Percentiles rank a stretch among this genome's conserved stretches.
These are phyloP conservation scores for Diaporthe velutina DNA, from an alignment of 2,329 filamentous ascomycete species.

Conservation along the genomic window DNA sequence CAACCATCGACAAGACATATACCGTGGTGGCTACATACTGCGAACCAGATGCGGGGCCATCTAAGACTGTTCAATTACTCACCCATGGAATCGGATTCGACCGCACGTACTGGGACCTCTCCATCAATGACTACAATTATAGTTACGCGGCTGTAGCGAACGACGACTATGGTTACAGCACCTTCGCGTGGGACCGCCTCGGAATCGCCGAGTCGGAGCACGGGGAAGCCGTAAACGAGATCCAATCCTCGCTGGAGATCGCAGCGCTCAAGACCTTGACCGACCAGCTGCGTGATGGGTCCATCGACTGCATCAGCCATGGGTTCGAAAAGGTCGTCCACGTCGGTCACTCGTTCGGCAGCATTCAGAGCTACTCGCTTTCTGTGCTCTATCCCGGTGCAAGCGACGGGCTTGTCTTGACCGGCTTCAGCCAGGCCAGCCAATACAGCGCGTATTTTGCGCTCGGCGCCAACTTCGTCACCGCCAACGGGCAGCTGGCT, in stretches of 20 bases:
- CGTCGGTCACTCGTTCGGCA: conserved; percentile 75
- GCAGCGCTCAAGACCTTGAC: conserved; percentile 34
- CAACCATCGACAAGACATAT: conserved; percentile 65
- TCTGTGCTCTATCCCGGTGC: conserved; percentile 64
- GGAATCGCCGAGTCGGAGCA: conserved; percentile 33
- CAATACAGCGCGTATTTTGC: conserved; percentile 59
- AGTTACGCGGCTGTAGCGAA: conserved; percentile 27
- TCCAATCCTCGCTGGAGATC: conserved; percentile 36
- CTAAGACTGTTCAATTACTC: conserved; percentile 59
- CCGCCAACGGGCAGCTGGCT: conserved; percentile 51
- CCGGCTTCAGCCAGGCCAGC: conserved; percentile 67
- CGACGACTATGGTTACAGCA: conserved; percentile 35
- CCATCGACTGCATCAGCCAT: neutral
- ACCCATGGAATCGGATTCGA: conserved; percentile 69
- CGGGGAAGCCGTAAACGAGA: conserved; percentile 36
- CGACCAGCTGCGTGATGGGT: conserved; percentile 27
- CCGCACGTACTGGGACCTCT: conserved; percentile 52
- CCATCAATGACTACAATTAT: conserved; percentile 36
- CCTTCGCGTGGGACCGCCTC: conserved; percentile 37
- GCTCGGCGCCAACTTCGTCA: conserved; percentile 61
- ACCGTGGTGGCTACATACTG: conserved; percentile 73
- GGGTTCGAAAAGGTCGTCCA: conserved; percentile 63
- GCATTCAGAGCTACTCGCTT: conserved; percentile 68
- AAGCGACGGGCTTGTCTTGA: conserved; percentile 71
- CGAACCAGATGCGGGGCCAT: conserved; percentile 61